phyloP scores from a whole-genome alignment of 805 yeast species.

The Candida hispaniensis region DNA sequence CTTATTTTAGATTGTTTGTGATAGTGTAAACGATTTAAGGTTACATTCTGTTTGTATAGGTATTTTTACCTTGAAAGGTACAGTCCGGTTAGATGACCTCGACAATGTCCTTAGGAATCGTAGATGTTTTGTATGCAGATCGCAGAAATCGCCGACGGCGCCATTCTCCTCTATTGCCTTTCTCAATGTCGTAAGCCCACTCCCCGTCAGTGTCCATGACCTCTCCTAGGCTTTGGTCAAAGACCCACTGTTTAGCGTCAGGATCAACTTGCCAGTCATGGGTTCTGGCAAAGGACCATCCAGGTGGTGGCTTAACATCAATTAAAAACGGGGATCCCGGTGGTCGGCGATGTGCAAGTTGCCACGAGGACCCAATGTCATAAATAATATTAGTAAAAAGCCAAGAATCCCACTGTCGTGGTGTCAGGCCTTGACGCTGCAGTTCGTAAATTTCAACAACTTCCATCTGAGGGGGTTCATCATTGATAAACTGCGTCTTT shows the following conservation, averaged over 20 bases:
- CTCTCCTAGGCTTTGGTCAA: conserved; percentile 33
- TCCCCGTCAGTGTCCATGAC: conserved; percentile 18
- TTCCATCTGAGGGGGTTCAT: conserved; percentile 14
- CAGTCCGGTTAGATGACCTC: conserved; percentile 9
- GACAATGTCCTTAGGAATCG: conserved; percentile 9
- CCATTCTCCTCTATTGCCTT: conserved; percentile 30
- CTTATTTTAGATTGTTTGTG: too few relatives aligned
- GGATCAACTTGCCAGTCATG: conserved; percentile 57
- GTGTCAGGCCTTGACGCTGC: conserved; percentile 51
- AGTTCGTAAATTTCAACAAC: conserved; percentile 67
- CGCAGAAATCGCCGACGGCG: conserved; percentile 33
- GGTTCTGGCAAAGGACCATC: conserved; percentile 59
- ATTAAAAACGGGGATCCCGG: conserved; percentile 46
- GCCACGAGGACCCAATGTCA: conserved; percentile 36
- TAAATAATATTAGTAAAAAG: conserved; percentile 47
- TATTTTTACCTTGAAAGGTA: too few relatives aligned
- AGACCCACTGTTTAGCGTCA: conserved; percentile 43
- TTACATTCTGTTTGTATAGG: too few relatives aligned
- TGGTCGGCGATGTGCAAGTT: conserved; percentile 48
- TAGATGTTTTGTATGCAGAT: conserved; percentile 9
- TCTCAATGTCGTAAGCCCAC: conserved; percentile 32
- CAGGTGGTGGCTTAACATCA: conserved; percentile 54
- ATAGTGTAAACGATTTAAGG: too few relatives aligned
- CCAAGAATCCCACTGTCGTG: conserved; percentile 51
- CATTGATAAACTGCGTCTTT: conserved; percentile 11